Evolutionary conservation across 306 rosid genomes (phyloP).

Genomic region (Coriaria nepalensis): DNA sequence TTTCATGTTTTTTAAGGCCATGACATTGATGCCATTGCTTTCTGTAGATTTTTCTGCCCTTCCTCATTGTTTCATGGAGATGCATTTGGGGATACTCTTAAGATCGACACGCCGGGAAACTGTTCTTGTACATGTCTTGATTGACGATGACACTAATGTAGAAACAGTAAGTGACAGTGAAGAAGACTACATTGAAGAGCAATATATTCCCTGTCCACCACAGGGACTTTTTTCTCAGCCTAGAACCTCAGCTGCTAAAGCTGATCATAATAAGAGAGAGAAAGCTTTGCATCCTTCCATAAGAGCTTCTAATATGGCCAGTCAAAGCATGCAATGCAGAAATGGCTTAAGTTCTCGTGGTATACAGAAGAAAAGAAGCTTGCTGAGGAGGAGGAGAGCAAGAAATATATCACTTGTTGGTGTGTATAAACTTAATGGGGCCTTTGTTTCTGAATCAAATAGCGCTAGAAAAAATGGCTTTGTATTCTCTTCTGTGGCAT

Average conservation of each 20-base stretch:
- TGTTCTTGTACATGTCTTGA: conserved; percentile 16
- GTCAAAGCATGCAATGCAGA: conserved; percentile 28
- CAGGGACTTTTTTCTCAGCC: conserved; percentile 10
- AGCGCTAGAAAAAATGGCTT: conserved; percentile 23
- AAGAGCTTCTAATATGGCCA: conserved; percentile 25
- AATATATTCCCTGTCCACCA: conserved; percentile 1
- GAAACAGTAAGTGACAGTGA: conserved; percentile 18
- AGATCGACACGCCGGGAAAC: conserved; percentile 21
- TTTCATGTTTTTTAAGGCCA: conserved; percentile 42
- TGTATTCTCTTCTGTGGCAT: conserved; percentile 19
- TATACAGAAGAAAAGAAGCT: conserved; percentile 43
- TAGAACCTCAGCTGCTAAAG: conserved; percentile 9
- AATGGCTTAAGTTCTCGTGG: conserved; percentile 25
- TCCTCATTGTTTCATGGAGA: conserved; percentile 41
- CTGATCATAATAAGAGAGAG: conserved; percentile 10
- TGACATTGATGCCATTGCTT: conserved; percentile 33
- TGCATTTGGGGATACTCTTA: conserved; percentile 28
- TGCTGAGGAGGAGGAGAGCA: conserved; percentile 35
- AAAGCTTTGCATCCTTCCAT: conserved; percentile 15
- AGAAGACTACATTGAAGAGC: conserved; percentile 15
- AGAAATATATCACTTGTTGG: conserved; percentile 26
- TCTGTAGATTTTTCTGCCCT: conserved; percentile 60
- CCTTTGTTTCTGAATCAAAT: conserved; percentile 24
- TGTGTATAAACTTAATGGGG: conserved; percentile 25
- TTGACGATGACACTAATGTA: conserved; percentile 13